Evolutionary conservation across 306 rosid species (phyloP).

Genomic region (Quercus berberidifolia): DNA sequence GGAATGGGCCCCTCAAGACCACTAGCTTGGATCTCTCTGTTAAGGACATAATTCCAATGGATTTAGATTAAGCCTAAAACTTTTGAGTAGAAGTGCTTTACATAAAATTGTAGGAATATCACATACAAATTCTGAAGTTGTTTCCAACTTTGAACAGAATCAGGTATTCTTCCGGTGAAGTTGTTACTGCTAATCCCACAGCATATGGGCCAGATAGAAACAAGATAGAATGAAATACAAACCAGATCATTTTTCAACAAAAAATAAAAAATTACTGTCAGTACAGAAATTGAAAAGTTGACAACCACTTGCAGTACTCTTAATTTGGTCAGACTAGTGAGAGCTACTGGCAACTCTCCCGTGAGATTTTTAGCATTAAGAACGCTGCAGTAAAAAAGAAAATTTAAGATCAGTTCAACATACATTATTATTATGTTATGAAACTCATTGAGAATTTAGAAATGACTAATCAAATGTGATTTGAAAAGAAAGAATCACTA

Average conservation of each 20-base stretch:
- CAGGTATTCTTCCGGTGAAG: constrained; percentile 34
- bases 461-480: background rate
- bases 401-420: background rate
- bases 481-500: background rate
- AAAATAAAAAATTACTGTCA: background rate
- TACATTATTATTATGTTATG: background rate
- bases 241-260: background rate
- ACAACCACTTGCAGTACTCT: constrained; percentile 10
- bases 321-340: constrained; percentile 14
- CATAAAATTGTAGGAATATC: background rate
- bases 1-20: constrained; percentile 35
- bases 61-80: background rate
- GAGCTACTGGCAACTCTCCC: constrained; percentile 22
- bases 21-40: constrained; percentile 29
- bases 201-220: background rate
- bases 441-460: too few species aligned
- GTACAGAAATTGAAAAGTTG: background rate
- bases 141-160: constrained; percentile 13
- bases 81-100: background rate
- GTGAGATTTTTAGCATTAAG: constrained; percentile 22
- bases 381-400: constrained; percentile 3
- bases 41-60: background rate
- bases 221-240: background rate
- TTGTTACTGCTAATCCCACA: constrained; percentile 32
- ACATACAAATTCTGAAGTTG: constrained; percentile 10